Percentiles rank a stretch among this genome's conserved stretches.
These are phyloP conservation scores for Petunia axillaris DNA, from an alignment of 257 asterid genomes.

Conservation along the genomic window DNA sequence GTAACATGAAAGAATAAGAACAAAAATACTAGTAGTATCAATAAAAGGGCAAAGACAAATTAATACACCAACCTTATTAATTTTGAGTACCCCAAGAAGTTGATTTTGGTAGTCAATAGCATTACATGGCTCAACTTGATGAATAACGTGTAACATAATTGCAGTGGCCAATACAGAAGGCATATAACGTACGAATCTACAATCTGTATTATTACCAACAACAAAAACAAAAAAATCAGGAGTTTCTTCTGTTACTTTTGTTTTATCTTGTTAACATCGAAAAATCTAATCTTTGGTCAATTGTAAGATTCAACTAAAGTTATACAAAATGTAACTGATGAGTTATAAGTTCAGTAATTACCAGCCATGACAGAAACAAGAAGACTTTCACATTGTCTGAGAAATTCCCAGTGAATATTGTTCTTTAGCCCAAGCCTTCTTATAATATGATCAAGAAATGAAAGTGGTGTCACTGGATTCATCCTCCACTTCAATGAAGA, in stretches of 20 bases:
- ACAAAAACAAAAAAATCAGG: background rate
- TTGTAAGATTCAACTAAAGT: background rate
- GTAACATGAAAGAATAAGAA: background rate
- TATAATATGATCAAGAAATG: slow-evolving; percentile 75
- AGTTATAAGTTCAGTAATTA: slow-evolving; percentile 31
- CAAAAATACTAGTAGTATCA: background rate
- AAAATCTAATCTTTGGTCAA: slow-evolving; percentile 32
- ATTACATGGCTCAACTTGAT: slow-evolving; percentile 56
- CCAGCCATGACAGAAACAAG: slow-evolving; percentile 71
- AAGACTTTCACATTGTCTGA: slow-evolving; percentile 58
- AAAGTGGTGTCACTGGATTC: slow-evolving; percentile 93
- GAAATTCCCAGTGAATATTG: slow-evolving; percentile 61
- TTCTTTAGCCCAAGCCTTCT: slow-evolving; percentile 72
- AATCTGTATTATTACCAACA: slow-evolving; percentile 50
- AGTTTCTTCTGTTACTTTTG: background rate
- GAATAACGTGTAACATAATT: slow-evolving; percentile 82
- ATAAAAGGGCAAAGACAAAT: slow-evolving; percentile 9
- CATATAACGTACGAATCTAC: slow-evolving; percentile 57
- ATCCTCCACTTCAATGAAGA: slow-evolving; percentile 81
- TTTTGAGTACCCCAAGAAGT: slow-evolving; percentile 68
- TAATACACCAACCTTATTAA: slow-evolving; percentile 58
- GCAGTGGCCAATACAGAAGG: slow-evolving; percentile 89
- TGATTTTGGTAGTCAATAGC: slow-evolving; percentile 65
- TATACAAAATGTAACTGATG: background rate
- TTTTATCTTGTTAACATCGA: background rate